Evolutionary conservation across 495 filamentous ascomycete genomes (phyloP).

Genomic region (Talaromyces trachyspermus): DNA sequence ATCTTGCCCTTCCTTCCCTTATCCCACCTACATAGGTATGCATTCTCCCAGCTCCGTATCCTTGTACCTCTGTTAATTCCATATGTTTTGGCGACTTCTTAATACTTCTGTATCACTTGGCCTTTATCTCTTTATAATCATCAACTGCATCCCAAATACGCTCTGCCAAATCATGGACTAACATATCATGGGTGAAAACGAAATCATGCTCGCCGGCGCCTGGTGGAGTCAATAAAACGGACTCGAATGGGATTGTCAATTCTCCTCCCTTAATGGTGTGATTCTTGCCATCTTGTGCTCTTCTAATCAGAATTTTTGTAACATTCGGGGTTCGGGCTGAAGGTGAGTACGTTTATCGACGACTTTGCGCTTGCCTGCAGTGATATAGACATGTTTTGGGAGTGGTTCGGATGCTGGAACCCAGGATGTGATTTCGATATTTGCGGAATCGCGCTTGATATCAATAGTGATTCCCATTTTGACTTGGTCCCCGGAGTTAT

Average conservation of each 20-base stretch:
- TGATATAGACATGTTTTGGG: neutral
- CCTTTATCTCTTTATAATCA: neutral
- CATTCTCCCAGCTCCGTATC: too few relatives aligned
- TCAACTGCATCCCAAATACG: neutral
- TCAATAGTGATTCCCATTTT: constrained; percentile 1
- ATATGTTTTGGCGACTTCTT: too few relatives aligned
- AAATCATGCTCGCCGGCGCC: neutral
- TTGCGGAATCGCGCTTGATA: neutral
- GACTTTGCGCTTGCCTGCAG: neutral
- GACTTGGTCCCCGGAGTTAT: neutral
- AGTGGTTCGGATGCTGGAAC: neutral
- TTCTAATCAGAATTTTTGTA: neutral
- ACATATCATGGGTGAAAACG: neutral
- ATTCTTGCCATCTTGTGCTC: neutral
- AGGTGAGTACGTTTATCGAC: neutral
- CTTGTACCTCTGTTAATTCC: too few relatives aligned
- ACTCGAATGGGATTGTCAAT: neutral
- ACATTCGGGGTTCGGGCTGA: neutral
- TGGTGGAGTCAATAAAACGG: neutral
- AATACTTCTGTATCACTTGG: too few relatives aligned
- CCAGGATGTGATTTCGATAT: neutral
- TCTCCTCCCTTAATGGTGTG: neutral
- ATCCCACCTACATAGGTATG: too few relatives aligned
- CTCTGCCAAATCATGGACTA: neutral
- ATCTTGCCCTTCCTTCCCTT: too few relatives aligned